These are phyloP conservation scores for Xerocomus amazonicus DNA, from an alignment of 1,284 basidiomycete species.

Conservation along the genomic window DNA sequence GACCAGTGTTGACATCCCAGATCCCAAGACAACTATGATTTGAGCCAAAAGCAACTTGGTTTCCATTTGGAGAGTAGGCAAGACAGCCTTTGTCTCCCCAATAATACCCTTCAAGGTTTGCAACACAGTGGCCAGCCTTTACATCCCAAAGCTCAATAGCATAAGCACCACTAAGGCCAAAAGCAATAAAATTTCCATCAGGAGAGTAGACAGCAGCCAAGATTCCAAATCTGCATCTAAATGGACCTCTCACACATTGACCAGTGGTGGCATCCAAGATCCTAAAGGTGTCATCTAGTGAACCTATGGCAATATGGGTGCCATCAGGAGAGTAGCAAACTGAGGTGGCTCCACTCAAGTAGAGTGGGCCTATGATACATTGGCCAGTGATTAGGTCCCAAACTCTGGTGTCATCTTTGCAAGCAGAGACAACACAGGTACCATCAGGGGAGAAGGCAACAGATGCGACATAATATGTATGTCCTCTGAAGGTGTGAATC, in stretches of 20 bases:
- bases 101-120: constrained; percentile 10
- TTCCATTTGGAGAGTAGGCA: constrained; percentile 13
- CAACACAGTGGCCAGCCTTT: constrained; percentile 1
- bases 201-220: constrained; percentile 13
- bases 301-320: not conserved
- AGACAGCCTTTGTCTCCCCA: not conserved
- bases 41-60: constrained; percentile 12
- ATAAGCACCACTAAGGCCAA: constrained; percentile 2
- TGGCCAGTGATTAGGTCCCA: constrained; percentile 21
- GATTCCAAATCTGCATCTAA: not conserved
- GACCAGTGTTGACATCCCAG: constrained; percentile 13
- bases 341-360: not conserved
- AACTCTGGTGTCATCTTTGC: constrained; percentile 9
- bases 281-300: not conserved
- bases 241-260: not conserved
- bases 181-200: constrained; percentile 14
- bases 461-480: constrained; percentile 5
- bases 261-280: constrained; percentile 6
- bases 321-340: not conserved
- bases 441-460: constrained; percentile 24
- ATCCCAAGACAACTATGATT: not conserved
- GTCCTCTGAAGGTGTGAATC: constrained; percentile 12
- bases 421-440: constrained; percentile 14
- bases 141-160: constrained; percentile 15
- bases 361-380: constrained; percentile 8